phyloP scores from a whole-genome alignment of 1,284 basidiomycete species.

The Phellinidium pouzarii region DNA sequence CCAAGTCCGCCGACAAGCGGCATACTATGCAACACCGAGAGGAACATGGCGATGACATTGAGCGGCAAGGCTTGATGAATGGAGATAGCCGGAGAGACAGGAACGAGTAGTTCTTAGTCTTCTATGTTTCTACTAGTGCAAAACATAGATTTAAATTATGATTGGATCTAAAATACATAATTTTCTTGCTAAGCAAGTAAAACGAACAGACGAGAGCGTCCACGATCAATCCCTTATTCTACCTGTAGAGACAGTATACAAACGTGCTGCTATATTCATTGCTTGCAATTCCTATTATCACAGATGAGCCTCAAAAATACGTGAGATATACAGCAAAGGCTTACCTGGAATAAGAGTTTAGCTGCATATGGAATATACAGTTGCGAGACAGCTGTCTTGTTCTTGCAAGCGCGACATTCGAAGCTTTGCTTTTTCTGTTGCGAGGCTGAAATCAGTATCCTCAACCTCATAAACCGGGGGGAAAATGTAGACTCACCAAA shows the following conservation, averaged over 20 bases:
- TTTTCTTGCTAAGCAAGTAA: slow-evolving; percentile 37
- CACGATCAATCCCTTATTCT: slow-evolving; percentile 59
- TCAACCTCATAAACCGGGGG: not conserved
- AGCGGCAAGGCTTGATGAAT: slow-evolving; percentile 59
- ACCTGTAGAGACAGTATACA: slow-evolving; percentile 78
- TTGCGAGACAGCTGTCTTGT: slow-evolving; percentile 91
- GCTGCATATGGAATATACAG: slow-evolving; percentile 89
- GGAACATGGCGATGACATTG: slow-evolving; percentile 45
- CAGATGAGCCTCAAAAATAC: slow-evolving; percentile 2
- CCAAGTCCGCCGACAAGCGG: slow-evolving; percentile 40
- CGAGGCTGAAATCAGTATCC: slow-evolving; percentile 8
- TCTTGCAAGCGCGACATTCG: slow-evolving; percentile 89
- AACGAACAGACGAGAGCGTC: slow-evolving; percentile 17
- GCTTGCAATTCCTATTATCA: slow-evolving; percentile 71
- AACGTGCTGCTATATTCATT: slow-evolving; percentile 84
- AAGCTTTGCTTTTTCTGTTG: slow-evolving; percentile 80
- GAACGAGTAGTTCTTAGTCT: slow-evolving; percentile 23
- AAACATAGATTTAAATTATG: slow-evolving; percentile 19
- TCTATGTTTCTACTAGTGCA: slow-evolving; percentile 6
- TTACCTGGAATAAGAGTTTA: slow-evolving; percentile 85
- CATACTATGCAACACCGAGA: slow-evolving; percentile 33
- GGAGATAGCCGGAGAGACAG: slow-evolving; percentile 26
- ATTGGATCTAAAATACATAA: slow-evolving; percentile 28
- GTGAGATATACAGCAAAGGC: slow-evolving; percentile 19
- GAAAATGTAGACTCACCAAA: slow-evolving; percentile 45